These are phyloP conservation scores for Bothia castanella DNA, from an alignment of 1,284 basidiomycete genomes.

Conservation along the genomic window DNA sequence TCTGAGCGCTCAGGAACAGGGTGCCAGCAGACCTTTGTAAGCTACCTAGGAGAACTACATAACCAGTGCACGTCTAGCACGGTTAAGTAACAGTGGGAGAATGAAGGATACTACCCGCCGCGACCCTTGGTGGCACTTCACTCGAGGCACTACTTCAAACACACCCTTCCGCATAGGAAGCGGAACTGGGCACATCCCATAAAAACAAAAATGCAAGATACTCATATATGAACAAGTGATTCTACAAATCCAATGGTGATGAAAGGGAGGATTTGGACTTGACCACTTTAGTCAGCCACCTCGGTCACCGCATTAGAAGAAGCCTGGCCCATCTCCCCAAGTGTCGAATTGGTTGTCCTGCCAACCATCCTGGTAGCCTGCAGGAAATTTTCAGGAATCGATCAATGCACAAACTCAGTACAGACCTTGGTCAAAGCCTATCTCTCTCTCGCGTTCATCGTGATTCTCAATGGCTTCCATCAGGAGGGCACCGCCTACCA, in stretches of 20 bases:
- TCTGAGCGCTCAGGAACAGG: neutral
- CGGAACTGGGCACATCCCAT: neutral
- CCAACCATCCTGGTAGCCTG: conserved; percentile 25
- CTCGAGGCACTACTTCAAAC: too few species aligned
- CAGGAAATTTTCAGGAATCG: conserved; percentile 11
- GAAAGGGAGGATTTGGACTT: neutral
- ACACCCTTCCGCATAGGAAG: too few species aligned
- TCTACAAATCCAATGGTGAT: conserved; percentile 19
- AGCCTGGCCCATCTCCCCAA: conserved; percentile 5
- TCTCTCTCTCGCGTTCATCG: conserved; percentile 36
- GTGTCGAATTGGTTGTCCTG: conserved; percentile 5
- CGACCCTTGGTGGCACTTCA: too few species aligned
- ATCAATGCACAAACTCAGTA: neutral
- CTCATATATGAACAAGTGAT: conserved; percentile 11
- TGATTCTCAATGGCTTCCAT: conserved; percentile 48
- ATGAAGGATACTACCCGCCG: too few species aligned
- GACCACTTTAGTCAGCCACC: neutral
- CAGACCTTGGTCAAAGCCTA: conserved; percentile 40
- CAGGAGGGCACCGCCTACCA: conserved; percentile 56
- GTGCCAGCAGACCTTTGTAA: neutral
- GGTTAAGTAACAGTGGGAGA: too few species aligned
- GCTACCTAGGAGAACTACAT: neutral
- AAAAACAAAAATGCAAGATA: neutral
- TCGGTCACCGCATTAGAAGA: conserved; percentile 5
- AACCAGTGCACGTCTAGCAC: neutral